phyloP scores from a whole-genome alignment of 441 rosid species.

The Metrosideros polymorpha region DNA sequence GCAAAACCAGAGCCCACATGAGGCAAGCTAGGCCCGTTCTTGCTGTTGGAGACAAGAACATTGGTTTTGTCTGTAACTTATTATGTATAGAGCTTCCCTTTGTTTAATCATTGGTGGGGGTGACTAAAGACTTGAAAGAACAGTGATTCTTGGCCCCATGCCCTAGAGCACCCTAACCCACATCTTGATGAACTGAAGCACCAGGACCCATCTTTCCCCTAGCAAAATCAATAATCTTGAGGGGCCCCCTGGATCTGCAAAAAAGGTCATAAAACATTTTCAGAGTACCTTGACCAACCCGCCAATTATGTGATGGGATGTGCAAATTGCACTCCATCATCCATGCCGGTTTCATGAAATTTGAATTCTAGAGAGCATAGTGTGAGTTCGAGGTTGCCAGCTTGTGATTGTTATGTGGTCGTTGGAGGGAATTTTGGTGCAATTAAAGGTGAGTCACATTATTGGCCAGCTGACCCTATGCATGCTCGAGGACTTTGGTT shows the following conservation, averaged over 20 bases:
- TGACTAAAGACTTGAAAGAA: not conserved
- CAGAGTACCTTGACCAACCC: not conserved
- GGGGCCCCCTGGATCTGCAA: not conserved
- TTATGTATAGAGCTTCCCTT: not conserved
- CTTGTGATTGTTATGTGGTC: not conserved
- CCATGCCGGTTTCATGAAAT: not conserved
- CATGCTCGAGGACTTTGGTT: not conserved
- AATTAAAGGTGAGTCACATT: not conserved
- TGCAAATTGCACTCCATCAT: not conserved
- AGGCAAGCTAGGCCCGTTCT: not conserved
- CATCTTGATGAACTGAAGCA: not conserved
- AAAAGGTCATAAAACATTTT: not conserved
- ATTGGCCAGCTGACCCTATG: not conserved
- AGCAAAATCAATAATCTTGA: not conserved
- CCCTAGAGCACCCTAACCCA: not conserved
- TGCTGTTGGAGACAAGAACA: not conserved
- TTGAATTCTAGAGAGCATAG: not conserved
- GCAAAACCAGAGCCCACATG: not conserved
- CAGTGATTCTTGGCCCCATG: not conserved
- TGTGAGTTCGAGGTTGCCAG: not conserved
- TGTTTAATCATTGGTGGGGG: not conserved
- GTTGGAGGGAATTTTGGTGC: not conserved
- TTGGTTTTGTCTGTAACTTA: not conserved
- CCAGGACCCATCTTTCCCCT: not conserved
- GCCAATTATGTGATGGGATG: not conserved